Conservation (phyloP, 495 filamentous ascomycete genomes). For the Penicillium nucicola region DNA sequence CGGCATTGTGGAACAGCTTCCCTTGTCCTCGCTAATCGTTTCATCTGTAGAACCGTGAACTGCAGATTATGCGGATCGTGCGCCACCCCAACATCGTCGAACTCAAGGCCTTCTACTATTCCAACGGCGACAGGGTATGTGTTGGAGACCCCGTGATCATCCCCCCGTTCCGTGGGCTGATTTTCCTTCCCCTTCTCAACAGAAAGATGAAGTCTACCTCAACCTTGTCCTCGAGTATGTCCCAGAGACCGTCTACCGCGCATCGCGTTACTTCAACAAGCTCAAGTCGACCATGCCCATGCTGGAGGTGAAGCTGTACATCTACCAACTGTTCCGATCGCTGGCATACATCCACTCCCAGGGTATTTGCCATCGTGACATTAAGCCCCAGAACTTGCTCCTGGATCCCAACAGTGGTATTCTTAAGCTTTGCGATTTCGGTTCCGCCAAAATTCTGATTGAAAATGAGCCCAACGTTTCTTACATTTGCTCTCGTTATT, state of each 20-base stretch:
- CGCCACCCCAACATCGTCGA: constrained; percentile 98
- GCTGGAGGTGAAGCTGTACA: constrained; percentile 98
- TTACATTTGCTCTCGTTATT: constrained; percentile 99
- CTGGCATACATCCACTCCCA: constrained; percentile 99
- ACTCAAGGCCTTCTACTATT: constrained; percentile 99
- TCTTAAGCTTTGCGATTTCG: constrained; percentile 97
- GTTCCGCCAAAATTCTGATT: constrained; percentile 97
- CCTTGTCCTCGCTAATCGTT: not conserved
- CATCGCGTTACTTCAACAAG: constrained; percentile 99
- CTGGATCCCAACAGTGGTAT: constrained; percentile 87
- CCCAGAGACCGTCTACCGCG: constrained; percentile 96
- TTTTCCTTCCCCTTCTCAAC: not conserved
- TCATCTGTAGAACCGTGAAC: constrained; percentile 84
- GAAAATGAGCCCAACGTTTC: constrained; percentile 99
- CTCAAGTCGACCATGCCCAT: constrained; percentile 99
- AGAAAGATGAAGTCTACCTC: constrained; percentile 99
- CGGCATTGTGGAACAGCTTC: constrained; percentile 5
- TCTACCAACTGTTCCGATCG: constrained; percentile 98
- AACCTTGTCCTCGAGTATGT: constrained; percentile 98
- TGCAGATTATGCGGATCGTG: constrained; percentile 99
- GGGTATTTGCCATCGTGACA: constrained; percentile 98
- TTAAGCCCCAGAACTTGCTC: constrained; percentile 97
- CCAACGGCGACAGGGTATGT: constrained; percentile 93
- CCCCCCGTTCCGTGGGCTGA: constrained; percentile 15
- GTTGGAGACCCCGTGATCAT: constrained; percentile 10